Conservation (phyloP, 1,139 yeast species). For the Candida tetrigidarum region DNA sequence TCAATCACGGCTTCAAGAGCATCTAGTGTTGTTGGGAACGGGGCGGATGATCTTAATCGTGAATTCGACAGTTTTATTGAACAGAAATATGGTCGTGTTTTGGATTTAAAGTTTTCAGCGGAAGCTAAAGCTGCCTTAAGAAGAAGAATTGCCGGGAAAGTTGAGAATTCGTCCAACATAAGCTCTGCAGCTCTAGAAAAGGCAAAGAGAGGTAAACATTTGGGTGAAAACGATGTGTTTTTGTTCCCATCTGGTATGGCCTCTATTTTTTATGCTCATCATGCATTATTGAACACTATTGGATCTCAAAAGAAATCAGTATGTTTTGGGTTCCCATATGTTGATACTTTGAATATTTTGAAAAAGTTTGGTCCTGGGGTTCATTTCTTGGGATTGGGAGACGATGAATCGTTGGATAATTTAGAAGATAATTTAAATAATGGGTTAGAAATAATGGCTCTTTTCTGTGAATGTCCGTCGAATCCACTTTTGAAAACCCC, state of each 20-base stretch:
- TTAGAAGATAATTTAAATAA: slow-evolving; percentile 61
- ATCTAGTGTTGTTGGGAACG: slow-evolving; percentile 15
- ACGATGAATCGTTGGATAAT: slow-evolving; percentile 67
- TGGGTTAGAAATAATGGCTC: slow-evolving; percentile 67
- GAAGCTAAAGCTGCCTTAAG: slow-evolving; percentile 78
- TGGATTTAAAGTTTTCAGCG: slow-evolving; percentile 74
- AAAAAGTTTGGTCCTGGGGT: slow-evolving; percentile 90
- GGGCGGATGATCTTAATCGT: slow-evolving; percentile 40
- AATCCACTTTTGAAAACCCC: slow-evolving; percentile 90
- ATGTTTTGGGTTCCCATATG: slow-evolving; percentile 94
- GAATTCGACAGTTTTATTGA: slow-evolving; percentile 78
- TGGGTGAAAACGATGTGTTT: slow-evolving; percentile 70
- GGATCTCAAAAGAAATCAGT: slow-evolving; percentile 60
- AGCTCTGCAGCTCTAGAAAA: slow-evolving; percentile 36
- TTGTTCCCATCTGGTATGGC: slow-evolving; percentile 95
- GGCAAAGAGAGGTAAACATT: slow-evolving; percentile 34
- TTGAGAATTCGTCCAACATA: slow-evolving; percentile 46
- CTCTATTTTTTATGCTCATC: slow-evolving; percentile 82
- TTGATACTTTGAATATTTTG: slow-evolving; percentile 85
- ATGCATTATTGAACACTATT: slow-evolving; percentile 51
- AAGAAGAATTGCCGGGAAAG: slow-evolving; percentile 74
- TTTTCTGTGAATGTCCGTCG: slow-evolving; percentile 93
- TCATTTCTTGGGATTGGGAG: slow-evolving; percentile 84
- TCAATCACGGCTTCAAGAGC: slow-evolving; percentile 33
- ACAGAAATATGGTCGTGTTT: slow-evolving; percentile 87